Conservation (phyloP, 2,329 filamentous ascomycete genomes). For the Microsporum audouinii region DNA sequence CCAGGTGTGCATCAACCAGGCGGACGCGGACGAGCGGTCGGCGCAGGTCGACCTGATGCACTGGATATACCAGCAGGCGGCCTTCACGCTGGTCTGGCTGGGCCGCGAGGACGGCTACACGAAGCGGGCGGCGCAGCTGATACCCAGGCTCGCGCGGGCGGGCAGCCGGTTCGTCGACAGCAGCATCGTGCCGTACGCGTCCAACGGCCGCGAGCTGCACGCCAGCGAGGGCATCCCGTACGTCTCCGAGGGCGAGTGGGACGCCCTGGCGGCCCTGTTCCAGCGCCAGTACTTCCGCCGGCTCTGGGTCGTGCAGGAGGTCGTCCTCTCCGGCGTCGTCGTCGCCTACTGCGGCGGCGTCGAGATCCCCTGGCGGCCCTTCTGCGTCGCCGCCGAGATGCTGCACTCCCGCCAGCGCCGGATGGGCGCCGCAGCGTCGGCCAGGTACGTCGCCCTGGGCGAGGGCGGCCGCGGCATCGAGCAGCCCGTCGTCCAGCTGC, state of each 20-base stretch:
- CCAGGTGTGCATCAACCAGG: slow-evolving; percentile 15
- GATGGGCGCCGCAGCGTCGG: neutral
- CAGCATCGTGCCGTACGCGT: slow-evolving; percentile 2
- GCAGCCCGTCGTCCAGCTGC: slow-evolving; percentile 1
- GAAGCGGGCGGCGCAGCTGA: slow-evolving; percentile 6
- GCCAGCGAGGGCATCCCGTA: slow-evolving; percentile 10
- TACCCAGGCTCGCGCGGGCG: slow-evolving; percentile 7
- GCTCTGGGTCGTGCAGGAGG: slow-evolving; percentile 19
- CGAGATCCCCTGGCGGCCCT: slow-evolving; percentile 10
- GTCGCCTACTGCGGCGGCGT: slow-evolving; percentile 12
- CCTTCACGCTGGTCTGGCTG: slow-evolving; percentile 17
- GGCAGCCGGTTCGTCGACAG: slow-evolving; percentile 6
- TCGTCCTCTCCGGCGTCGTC: slow-evolving; percentile 13
- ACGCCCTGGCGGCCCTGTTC: slow-evolving; percentile 12
- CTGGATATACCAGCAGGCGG: slow-evolving; percentile 11
- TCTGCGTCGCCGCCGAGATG: slow-evolving; percentile 8
- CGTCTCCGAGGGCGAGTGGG: slow-evolving; percentile 10
- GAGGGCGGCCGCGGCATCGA: slow-evolving; percentile 8
- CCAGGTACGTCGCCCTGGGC: slow-evolving; percentile 3
- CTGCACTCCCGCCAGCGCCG: slow-evolving; percentile 4
- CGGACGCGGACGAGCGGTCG: slow-evolving; percentile 10
- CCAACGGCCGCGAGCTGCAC: slow-evolving; percentile 3
- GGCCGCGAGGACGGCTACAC: slow-evolving; percentile 12
- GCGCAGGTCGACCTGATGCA: slow-evolving; percentile 14
- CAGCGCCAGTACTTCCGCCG: slow-evolving; percentile 16